Conservation (phyloP, 2,329 filamentous ascomycete genomes). For the Verticillium nubilum region DNA sequence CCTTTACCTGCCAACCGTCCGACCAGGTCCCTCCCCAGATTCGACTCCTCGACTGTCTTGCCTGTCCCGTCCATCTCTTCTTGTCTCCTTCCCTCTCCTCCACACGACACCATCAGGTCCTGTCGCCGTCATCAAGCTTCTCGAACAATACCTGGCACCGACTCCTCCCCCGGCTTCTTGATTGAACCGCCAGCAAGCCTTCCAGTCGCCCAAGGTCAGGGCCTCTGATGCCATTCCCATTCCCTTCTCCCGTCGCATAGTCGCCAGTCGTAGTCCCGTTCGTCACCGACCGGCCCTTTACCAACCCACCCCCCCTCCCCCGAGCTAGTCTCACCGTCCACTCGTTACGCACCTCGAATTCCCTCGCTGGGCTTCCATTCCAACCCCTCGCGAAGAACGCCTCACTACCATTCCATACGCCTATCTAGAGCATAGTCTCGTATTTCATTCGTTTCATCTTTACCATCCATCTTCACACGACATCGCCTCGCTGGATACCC, state of each 20-base stretch:
- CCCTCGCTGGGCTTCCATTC: constrained; percentile 2
- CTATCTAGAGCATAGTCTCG: not conserved
- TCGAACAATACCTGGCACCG: not conserved
- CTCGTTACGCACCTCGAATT: constrained; percentile 10
- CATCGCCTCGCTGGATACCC: not conserved
- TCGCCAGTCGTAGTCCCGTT: not conserved
- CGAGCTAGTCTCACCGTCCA: constrained; percentile 15
- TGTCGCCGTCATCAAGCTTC: not conserved
- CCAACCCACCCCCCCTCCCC: not conserved
- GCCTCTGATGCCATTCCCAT: not conserved
- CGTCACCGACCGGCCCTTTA: not conserved
- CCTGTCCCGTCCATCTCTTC: not conserved
- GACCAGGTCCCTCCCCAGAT: not conserved
- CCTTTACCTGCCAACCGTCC: not conserved
- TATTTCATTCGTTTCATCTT: constrained; percentile 2
- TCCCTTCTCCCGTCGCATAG: not conserved
- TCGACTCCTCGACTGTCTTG: not conserved
- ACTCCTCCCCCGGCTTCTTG: not conserved
- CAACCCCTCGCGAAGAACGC: not conserved
- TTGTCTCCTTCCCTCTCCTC: not conserved
- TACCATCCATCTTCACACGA: not conserved
- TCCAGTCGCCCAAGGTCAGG: not conserved
- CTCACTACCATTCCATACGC: not conserved
- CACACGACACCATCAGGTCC: not conserved
- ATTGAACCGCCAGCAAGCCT: not conserved